Conservation (phyloP, 495 filamentous ascomycete genomes). For the Lasiosphaeriaceae sp. region DNA sequence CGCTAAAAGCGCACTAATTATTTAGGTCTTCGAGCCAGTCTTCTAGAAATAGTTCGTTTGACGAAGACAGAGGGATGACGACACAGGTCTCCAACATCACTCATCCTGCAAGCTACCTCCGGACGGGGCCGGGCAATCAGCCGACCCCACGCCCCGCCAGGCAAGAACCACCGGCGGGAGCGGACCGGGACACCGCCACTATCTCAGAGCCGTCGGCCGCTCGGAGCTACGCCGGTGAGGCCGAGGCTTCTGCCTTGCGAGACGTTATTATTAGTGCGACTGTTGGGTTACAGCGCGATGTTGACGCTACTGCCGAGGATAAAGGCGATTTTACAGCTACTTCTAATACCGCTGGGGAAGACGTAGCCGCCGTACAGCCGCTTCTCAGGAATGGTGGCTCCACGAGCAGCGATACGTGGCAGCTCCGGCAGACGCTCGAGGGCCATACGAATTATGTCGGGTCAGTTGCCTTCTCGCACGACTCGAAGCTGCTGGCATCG, state of each 20-base stretch:
- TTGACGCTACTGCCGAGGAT: no score
- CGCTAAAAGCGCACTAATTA: not conserved
- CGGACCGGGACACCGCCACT: not conserved
- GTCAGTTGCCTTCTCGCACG: constrained; percentile 33
- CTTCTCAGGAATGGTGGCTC: not conserved
- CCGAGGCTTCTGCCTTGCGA: not conserved
- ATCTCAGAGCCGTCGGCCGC: not conserved
- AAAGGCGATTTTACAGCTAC: not conserved
- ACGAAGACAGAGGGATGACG: not conserved
- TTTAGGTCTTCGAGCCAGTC: not conserved
- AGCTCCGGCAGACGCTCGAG: constrained; percentile 7
- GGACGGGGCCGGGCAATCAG: not conserved
- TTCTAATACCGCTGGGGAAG: not conserved
- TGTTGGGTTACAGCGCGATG: no score
- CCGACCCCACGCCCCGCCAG: not conserved
- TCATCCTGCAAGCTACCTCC: not conserved
- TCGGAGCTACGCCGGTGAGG: not conserved
- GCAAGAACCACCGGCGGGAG: not conserved
- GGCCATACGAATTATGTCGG: constrained; percentile 19
- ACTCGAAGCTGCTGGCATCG: constrained; percentile 18
- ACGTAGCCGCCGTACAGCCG: not conserved
- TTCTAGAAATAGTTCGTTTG: not conserved
- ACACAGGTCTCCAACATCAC: not conserved
- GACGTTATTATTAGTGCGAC: not conserved
- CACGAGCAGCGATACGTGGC: not conserved